phyloP scores from a whole-genome alignment of 2,329 filamentous ascomycete genomes.

The Sporothrix sp. region DNA sequence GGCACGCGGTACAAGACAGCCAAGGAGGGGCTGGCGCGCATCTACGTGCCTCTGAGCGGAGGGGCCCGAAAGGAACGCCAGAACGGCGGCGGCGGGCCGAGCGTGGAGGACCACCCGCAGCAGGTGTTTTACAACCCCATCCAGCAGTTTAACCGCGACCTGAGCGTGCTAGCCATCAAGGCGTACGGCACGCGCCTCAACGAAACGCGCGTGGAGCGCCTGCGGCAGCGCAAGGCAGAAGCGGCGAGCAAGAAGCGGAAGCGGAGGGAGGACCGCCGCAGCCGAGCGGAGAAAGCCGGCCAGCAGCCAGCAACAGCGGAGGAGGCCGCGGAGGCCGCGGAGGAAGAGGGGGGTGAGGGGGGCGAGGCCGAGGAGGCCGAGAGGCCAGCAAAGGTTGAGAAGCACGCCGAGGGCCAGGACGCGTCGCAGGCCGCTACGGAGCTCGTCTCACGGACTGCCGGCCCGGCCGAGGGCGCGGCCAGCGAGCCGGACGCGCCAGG shows the following conservation, averaged over 20 bases:
- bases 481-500: not conserved
- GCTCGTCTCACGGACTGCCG: not conserved
- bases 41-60: slow-evolving; percentile 40
- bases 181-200: slow-evolving; percentile 64
- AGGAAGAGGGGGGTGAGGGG: not conserved
- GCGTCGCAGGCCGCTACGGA: slow-evolving; percentile 2
- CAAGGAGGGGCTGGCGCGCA: slow-evolving; percentile 47
- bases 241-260: slow-evolving; percentile 36
- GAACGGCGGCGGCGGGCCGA: slow-evolving; percentile 26
- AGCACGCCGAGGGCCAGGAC: slow-evolving; percentile 1
- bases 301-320: too few relatives aligned
- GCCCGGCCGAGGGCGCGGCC: too few relatives aligned
- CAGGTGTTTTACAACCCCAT: slow-evolving; percentile 99
- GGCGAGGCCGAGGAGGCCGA: not conserved
- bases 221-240: too few relatives aligned
- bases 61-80: slow-evolving; percentile 22
- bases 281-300: too few relatives aligned
- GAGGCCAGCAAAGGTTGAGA: slow-evolving; percentile 4
- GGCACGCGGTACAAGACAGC: slow-evolving; percentile 43
- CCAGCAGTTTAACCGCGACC: slow-evolving; percentile 94
- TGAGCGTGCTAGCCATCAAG: slow-evolving; percentile 87
- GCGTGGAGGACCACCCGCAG: slow-evolving; percentile 51
- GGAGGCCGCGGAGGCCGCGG: not conserved
- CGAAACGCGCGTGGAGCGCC: slow-evolving; percentile 39
- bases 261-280: slow-evolving; percentile 26